A percentile compares a stretch with the other conserved stretches of the same genome.
Conservation (phyloP, 352 stramenopile genomes). For the Phytophthora sp. region DNA sequence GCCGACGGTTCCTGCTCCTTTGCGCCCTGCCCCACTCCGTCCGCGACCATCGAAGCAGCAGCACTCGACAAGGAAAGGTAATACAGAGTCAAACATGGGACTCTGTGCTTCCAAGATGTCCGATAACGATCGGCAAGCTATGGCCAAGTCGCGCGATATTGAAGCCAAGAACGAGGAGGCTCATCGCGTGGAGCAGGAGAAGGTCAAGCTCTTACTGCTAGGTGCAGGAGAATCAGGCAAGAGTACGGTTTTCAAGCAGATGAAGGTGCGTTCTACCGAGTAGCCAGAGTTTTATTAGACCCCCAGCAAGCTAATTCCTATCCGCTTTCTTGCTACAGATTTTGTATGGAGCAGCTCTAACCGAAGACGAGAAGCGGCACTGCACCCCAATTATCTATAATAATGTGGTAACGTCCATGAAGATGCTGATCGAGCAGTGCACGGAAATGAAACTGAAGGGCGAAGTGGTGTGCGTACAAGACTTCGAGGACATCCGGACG, state of each 20-base stretch:
- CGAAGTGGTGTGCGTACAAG: conserved; percentile 72
- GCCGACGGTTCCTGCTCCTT: conserved; percentile 19
- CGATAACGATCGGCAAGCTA: conserved; percentile 66
- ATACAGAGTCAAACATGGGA: conserved; percentile 53
- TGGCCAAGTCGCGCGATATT: conserved; percentile 77
- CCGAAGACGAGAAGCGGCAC: conserved; percentile 88
- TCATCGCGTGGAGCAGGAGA: conserved; percentile 83
- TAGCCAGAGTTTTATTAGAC: neutral
- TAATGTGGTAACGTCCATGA: conserved; percentile 92
- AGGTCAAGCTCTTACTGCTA: conserved; percentile 96
- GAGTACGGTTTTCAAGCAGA: conserved; percentile 95
- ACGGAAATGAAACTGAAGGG: conserved; percentile 81
- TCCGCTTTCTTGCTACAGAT: conserved; percentile 57
- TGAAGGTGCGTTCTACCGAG: conserved; percentile 76
- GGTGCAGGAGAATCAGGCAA: conserved; percentile 95
- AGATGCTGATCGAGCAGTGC: conserved; percentile 91
- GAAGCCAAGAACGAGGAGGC: conserved; percentile 83
- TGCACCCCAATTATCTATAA: conserved; percentile 91
- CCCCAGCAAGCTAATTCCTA: conserved; percentile 11
- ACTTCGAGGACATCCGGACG: conserved; percentile 82
- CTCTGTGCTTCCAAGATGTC: conserved; percentile 68
- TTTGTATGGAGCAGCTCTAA: conserved; percentile 84
- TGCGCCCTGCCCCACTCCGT: conserved; percentile 28
- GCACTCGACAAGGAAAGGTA: conserved; percentile 28
- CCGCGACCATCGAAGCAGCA: conserved; percentile 30